These are phyloP conservation scores for Nakazawaea peltata DNA, from an alignment of 805 yeast species.

Conservation along the genomic window DNA sequence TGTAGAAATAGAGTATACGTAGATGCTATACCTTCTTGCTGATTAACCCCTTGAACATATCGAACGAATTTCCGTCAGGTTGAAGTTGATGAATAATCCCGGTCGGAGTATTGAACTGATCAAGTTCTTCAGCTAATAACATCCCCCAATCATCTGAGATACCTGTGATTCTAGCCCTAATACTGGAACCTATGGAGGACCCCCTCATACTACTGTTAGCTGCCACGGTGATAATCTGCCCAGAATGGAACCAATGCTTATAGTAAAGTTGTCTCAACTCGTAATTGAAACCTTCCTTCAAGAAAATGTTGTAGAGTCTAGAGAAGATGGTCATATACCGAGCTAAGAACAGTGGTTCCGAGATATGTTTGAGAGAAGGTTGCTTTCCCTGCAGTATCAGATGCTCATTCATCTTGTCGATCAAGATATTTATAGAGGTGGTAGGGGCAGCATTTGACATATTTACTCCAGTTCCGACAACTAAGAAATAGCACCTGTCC, in stretches of 20 bases:
- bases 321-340: slow-evolving; percentile 59
- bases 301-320: slow-evolving; percentile 49
- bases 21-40: slow-evolving; percentile 37
- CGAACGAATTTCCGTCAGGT: slow-evolving; percentile 97
- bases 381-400: slow-evolving; percentile 33
- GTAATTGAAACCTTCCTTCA: slow-evolving; percentile 55
- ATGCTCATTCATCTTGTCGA: slow-evolving; percentile 49
- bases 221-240: slow-evolving; percentile 64
- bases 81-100: slow-evolving; percentile 64
- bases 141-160: slow-evolving; percentile 82
- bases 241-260: slow-evolving; percentile 76
- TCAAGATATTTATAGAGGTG: slow-evolving; percentile 71
- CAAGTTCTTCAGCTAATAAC: slow-evolving; percentile 65
- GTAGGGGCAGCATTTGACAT: slow-evolving; percentile 85
- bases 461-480: slow-evolving; percentile 85
- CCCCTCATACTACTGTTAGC: slow-evolving; percentile 33
- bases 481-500: slow-evolving; percentile 51
- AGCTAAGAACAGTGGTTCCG: slow-evolving; percentile 53
- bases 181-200: slow-evolving; percentile 16
- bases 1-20: no score
- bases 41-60: slow-evolving; percentile 84
- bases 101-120: slow-evolving; percentile 33
- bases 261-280: slow-evolving; percentile 65
- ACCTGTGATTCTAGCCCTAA: slow-evolving; percentile 63
- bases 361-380: slow-evolving; percentile 17